These are phyloP conservation scores for Rhodocollybia butyracea DNA, from an alignment of 768 basidiomycete genomes.

Conservation along the genomic window DNA sequence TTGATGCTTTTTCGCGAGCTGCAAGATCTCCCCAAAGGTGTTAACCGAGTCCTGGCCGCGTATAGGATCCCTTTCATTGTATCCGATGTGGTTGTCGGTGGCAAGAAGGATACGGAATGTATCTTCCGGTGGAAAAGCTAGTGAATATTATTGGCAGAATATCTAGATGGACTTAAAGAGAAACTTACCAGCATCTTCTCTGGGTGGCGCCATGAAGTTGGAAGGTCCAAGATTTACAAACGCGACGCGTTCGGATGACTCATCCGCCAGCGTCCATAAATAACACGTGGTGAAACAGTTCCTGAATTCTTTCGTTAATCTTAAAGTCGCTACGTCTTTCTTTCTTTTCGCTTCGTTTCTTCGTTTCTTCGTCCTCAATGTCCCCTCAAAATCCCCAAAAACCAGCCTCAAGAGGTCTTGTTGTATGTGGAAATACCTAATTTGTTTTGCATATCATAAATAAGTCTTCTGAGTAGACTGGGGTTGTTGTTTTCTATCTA, in stretches of 20 bases:
- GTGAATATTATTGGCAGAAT: conserved; percentile 7
- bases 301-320: conserved; percentile 4
- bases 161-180: not conserved
- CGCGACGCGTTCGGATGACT: conserved; percentile 5
- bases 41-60: conserved; percentile 94
- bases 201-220: conserved; percentile 25
- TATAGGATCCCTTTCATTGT: conserved; percentile 90
- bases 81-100: conserved; percentile 96
- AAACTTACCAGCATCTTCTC: conserved; percentile 36
- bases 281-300: not conserved
- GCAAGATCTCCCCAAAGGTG: conserved; percentile 91
- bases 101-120: conserved; percentile 84
- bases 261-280: not conserved
- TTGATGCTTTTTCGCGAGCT: conserved; percentile 85
- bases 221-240: not conserved
- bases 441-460: not conserved
- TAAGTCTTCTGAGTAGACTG: conserved; percentile 42
- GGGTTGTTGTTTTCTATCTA: conserved; percentile 82
- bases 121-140: conserved; percentile 50
- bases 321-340: not conserved
- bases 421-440: conserved; percentile 32
- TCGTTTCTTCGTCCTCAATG: conserved; percentile 13
- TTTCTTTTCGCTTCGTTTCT: not conserved
- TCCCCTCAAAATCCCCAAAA: conserved; percentile 25
- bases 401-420: conserved; percentile 37